phyloP scores from a whole-genome alignment of 805 yeast genomes.

The Cyberlindnera euphorbiiphila region DNA sequence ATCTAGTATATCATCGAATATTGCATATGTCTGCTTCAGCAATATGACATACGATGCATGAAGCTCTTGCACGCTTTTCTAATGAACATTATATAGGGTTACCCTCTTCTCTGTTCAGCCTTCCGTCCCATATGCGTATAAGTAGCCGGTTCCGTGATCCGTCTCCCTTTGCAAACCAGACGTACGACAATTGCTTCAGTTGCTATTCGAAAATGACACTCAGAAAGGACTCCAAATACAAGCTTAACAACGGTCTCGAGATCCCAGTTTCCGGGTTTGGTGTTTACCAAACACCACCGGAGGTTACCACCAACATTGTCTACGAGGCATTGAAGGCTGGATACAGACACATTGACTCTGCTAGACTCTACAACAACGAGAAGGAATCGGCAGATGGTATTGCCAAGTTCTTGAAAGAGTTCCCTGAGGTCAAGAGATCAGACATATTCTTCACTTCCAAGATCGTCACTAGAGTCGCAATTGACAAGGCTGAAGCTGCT shows the following conservation, averaged over 20 bases:
- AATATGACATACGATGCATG: no score
- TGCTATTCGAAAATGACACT: constrained; percentile 9
- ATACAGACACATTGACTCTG: constrained; percentile 27
- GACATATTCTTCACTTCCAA: constrained; percentile 27
- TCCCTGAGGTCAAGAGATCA: constrained; percentile 20
- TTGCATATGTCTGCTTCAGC: no score
- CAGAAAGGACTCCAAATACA: constrained; percentile 17
- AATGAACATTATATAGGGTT: no score
- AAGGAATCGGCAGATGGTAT: constrained; percentile 22
- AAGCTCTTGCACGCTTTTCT: no score
- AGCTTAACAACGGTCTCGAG: constrained; percentile 19
- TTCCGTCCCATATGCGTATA: no score
- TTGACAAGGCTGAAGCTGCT: constrained; percentile 12
- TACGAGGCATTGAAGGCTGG: constrained; percentile 24
- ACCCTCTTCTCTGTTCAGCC: no score
- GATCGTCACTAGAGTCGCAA: constrained; percentile 13
- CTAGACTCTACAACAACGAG: constrained; percentile 21
- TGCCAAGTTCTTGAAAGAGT: constrained; percentile 21
- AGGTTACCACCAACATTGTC: constrained; percentile 17
- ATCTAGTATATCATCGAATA: no score
- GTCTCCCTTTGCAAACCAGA: no score
- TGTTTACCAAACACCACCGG: constrained; percentile 23
- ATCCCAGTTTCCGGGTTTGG: constrained; percentile 27
- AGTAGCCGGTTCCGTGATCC: no score
- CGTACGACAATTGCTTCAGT: no score